Conservation (phyloP, 2,329 filamentous ascomycete genomes). For the Calonectria naviculata region DNA sequence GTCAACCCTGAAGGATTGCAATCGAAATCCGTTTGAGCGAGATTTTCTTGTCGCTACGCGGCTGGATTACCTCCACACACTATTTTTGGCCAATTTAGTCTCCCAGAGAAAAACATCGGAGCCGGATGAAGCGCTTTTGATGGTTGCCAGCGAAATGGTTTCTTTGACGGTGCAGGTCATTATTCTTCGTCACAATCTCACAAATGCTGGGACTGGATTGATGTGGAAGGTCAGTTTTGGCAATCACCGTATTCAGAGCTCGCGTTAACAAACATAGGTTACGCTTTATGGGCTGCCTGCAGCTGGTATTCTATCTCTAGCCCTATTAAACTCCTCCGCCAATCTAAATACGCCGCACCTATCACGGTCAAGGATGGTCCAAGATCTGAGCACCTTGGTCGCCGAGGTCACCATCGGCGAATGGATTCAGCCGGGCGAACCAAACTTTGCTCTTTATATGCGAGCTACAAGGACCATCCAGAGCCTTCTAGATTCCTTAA, state of each 20-base stretch:
- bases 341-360: background rate
- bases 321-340: slow-evolving; percentile 14
- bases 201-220: slow-evolving; percentile 25
- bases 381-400: slow-evolving; percentile 26
- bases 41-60: slow-evolving; percentile 26
- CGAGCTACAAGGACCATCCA: slow-evolving; percentile 28
- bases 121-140: slow-evolving; percentile 15
- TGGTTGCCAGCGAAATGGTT: slow-evolving; percentile 23
- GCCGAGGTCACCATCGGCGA: slow-evolving; percentile 24
- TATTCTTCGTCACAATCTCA: slow-evolving; percentile 23
- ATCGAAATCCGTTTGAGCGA: slow-evolving; percentile 5
- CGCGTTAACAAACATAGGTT: slow-evolving; percentile 8
- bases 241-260: no score
- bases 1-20: slow-evolving; percentile 17
- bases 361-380: slow-evolving; percentile 20
- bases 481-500: slow-evolving; percentile 22
- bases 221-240: slow-evolving; percentile 26
- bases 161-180: slow-evolving; percentile 25
- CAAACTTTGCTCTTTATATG: slow-evolving; percentile 30
- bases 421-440: slow-evolving; percentile 24
- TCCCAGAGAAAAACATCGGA: slow-evolving; percentile 12
- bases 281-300: slow-evolving; percentile 28
- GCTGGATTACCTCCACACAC: slow-evolving; percentile 27
- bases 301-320: slow-evolving; percentile 23
- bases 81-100: slow-evolving; percentile 17